Evolutionary conservation across 2,329 filamentous ascomycete genomes (phyloP), one percentile per base, ranked within the genome.

Genomic region (Colletotrichum tofieldiae): DNA sequence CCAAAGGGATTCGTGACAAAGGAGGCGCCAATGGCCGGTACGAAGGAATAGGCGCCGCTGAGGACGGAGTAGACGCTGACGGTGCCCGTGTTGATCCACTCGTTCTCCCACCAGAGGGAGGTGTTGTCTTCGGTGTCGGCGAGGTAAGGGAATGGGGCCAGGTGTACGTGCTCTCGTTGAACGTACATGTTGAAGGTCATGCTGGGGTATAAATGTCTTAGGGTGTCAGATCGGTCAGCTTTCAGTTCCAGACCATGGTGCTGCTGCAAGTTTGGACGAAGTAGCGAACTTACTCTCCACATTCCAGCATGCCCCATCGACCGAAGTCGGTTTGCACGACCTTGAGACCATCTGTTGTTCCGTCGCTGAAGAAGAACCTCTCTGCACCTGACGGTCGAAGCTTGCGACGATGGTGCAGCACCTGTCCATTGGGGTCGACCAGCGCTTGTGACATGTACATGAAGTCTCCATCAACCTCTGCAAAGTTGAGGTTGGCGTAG

Each of bases 381-480:
- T 89, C 87, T 79, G 88, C 83, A 63, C 88, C 86, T 0, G 86
- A 88, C 0, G 86, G 83, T 74, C 88, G 88, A 72, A 88, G 79
- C 78, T 89, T 89, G 29, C 84, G 81, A 2, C 85, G 82, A 49
- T 82, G 78, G 6, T 81, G 75, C 8, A 80, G 60, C 7, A 87
- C 49, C 20, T 84, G 78, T 0, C 86, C 86, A 37, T 81, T 74
- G 0, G 80, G 77, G 0, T 77, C 80, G 64, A 88, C 84, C 14
- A 87, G 79, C 3, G 80, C 80, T 73, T 88, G 86, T 0, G 84
- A 78, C 41, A 87, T 85, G 78, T 87, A 87, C 8, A 86, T 74
- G 7, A 79, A 81, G 41, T 81, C 71, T 1, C 77, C 78, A 5
- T 77, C 76, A 41, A 76, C 78, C 75, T 87, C 85, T 0, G 83